Base-by-base conservation (phyloP, 176 grass and related monocot genomes). In the Avena sativa region DNA sequence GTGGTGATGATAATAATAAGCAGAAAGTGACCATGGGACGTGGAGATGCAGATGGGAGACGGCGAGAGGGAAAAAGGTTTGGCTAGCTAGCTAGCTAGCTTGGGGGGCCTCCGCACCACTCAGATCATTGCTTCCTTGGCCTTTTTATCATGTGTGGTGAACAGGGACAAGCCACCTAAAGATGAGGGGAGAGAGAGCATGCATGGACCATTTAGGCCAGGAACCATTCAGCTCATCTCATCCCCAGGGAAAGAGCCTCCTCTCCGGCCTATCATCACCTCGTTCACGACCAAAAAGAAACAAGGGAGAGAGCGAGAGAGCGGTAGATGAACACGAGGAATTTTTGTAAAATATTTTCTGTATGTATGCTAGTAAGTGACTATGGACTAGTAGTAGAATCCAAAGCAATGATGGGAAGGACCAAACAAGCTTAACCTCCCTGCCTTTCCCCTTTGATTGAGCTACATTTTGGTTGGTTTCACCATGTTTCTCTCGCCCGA, bases 161-260 rank as follows among this genome's bases (percentile, higher is more conserved):
- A 91, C 90, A 89, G 85, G 88, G 89, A 91, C 91, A 88, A 86
- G 85, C 4, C 50, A 88, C 82, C 87, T 86, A 91, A 91, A 86
- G 83, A 89, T 79, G 73, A 61, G 64, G 62, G 68, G 4, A 16
- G 66, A n/a, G 16, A 2, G 13, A 34, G 32, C 32, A 34, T 34
- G 32, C 15, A 16, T 79, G 90, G 83, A 81, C 87, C 85, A 88
- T 79, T 85, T 93, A 84, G 84, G 91, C 55, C 83, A 77, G 52
- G 87, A 74, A 85, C 60, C 94, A 91, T 80, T 85, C 73, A 49
- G 16, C 83, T 74, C 81, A 15, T 53, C 73, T 17, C 23, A 64
- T 9, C 3, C 20, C 20, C 20, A 19, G 17, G 19, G 19, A 71
- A 73, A 23, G 15, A n/a, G 30, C 30, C 30, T 32, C 30, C 3